Evolutionary conservation across 2,329 filamentous ascomycete species (phyloP), one percentile per base, ranked within the genome.

Genomic region (Ophiosphaerella herpotricha): DNA sequence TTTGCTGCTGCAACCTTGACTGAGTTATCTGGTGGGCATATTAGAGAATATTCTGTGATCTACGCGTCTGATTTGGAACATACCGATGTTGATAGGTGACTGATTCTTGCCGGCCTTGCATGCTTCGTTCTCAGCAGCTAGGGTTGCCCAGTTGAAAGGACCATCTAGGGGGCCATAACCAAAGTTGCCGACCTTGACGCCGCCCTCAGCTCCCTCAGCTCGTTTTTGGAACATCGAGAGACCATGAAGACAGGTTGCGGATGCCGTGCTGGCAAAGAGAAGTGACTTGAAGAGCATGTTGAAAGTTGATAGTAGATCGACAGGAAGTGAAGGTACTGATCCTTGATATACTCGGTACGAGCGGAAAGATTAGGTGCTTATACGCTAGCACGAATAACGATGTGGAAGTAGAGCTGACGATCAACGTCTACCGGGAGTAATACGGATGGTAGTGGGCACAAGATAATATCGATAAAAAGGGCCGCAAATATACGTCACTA

Each of bases 31-130:
- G 58, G 46, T 13, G 39, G 29, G 58, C 34, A 41, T 52, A 44
- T 57, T 31, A 47, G 47, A 39, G 41, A 40, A 44, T 51, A 37
- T 43, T 40, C 38, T 13, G 29, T 52, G 37, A 41, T 46, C 43
- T 7, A 36, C 34, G 13, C 44, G 23, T 21, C 32, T 18, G 14
- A 9, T 16, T 21, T 34, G 24, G 43, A 39, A 52, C 61, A 24
- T 68, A 74, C 68, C 71, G 54, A 85, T 68, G 64, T 83, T 78
- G 65, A 85, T 83, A 45, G 83, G 83, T 0, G 82, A 84, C 66
- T 85, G 83, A 44, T 74, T 68, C 12, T 58, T 74, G 32, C 83
- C 82, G 2, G 63, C 69, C 34, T 75, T 77, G 63, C 83, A 85
- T 9, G 72, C 64, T 8, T 64, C 62, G 65, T 82, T 82, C 13